phyloP scores from a whole-genome alignment of 208 protist genomes.

The Acanthamoeba healyi region DNA sequence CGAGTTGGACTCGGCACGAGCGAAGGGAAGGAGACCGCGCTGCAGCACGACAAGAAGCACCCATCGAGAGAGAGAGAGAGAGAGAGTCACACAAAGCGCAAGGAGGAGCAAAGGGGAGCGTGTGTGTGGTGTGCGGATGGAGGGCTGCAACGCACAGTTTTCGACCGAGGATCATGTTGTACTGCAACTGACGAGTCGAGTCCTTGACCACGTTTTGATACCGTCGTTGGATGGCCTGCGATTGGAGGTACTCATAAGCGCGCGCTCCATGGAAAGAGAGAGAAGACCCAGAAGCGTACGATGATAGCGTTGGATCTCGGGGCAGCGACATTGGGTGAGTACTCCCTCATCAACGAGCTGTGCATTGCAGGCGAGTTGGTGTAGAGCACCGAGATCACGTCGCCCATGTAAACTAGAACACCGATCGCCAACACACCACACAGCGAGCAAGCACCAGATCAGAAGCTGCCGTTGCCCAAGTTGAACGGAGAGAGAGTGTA shows the following conservation, averaged over 20 bases:
- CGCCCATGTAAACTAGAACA: conserved; percentile 90
- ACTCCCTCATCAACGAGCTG: conserved; percentile 92
- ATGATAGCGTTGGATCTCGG: conserved; percentile 92
- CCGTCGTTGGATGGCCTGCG: conserved; percentile 62
- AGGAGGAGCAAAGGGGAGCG: neutral
- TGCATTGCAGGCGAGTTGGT: conserved; percentile 96
- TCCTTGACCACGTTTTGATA: conserved; percentile 74
- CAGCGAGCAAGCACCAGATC: conserved; percentile 88
- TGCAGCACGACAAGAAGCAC: neutral
- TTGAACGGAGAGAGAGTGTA: neutral
- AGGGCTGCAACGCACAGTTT: conserved; percentile 7
- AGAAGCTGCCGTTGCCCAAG: conserved; percentile 33
- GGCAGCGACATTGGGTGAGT: conserved; percentile 88
- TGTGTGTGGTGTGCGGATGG: no score
- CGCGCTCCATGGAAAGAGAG: no score
- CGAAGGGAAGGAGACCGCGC: neutral
- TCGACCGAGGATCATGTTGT: conserved; percentile 63
- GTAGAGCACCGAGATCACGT: conserved; percentile 94
- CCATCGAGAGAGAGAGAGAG: neutral
- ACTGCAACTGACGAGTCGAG: conserved; percentile 49
- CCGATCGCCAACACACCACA: neutral
- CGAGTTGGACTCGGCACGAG: neutral
- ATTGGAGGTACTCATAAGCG: no score
- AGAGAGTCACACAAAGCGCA: neutral
- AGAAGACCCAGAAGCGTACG: no score